Evolutionary conservation across 176 grass and related monocot species (phyloP).

Genomic region (Aegilops bicornis): DNA sequence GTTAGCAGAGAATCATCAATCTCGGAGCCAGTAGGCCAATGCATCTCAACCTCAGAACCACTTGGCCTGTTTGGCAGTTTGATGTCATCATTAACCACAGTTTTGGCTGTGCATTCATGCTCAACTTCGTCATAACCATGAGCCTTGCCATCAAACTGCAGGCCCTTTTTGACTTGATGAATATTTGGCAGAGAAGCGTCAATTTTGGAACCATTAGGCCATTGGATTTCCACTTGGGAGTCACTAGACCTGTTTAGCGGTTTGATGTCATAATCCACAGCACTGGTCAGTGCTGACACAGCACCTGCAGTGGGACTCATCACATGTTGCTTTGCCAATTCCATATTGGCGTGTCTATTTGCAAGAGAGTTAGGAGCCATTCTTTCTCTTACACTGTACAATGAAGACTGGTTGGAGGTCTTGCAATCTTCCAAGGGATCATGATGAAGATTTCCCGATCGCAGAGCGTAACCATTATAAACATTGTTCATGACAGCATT

Average conservation of each 20-base stretch:
- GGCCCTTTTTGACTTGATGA: constrained; percentile 13
- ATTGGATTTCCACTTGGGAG: constrained; percentile 14
- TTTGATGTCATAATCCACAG: constrained; percentile 26
- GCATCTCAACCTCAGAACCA: constrained; percentile 20
- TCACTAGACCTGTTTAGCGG: constrained; percentile 14
- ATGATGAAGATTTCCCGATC: constrained; percentile 23
- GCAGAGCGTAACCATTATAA: constrained; percentile 6
- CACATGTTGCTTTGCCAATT: constrained; percentile 34
- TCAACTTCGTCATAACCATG: constrained; percentile 27
- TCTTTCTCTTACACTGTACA: constrained; percentile 31
- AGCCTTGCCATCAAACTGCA: constrained; percentile 22
- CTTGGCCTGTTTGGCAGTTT: constrained; percentile 26
- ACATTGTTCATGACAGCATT: constrained; percentile 13
- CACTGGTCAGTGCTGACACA: constrained; percentile 16
- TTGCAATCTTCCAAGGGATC: constrained; percentile 40
- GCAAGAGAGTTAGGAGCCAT: constrained; percentile 38
- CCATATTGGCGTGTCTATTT: constrained; percentile 27
- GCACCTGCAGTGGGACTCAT: constrained; percentile 28
- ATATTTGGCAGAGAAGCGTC: constrained; percentile 26
- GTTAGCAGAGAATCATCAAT: constrained; percentile 24
- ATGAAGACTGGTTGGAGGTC: constrained; percentile 27
- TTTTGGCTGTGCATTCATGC: constrained; percentile 1
- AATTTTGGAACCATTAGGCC: constrained; percentile 22
- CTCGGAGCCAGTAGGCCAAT: constrained; percentile 27
- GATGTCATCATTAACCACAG: constrained; percentile 19